Evolutionary conservation across 306 rosid genomes (phyloP).

Genomic region (Prunus campanulata): DNA sequence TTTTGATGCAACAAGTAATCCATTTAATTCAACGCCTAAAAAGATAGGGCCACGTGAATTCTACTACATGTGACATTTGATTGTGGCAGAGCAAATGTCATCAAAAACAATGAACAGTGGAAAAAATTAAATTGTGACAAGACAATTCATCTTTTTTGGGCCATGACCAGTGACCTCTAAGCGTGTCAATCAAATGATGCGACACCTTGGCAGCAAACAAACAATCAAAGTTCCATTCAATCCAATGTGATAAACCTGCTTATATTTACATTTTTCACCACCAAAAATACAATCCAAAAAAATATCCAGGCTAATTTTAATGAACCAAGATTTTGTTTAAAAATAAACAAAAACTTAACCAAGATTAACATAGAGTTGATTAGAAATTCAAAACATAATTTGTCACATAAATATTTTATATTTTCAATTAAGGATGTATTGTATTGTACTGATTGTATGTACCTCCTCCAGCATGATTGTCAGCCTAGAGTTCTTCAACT

Average conservation of each 20-base stretch:
- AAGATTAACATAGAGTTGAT: no score
- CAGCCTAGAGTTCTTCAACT: conserved; percentile 20
- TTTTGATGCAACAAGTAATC: no score
- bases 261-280: not conserved
- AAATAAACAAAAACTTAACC: no score
- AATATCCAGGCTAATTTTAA: not conserved
- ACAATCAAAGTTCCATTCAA: conserved; percentile 13
- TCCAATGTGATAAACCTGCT: not conserved
- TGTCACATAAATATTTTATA: no score
- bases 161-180: not conserved
- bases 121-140: conserved; percentile 18
- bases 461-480: conserved; percentile 33
- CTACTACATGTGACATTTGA: no score
- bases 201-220: conserved; percentile 22
- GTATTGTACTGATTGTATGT: not conserved
- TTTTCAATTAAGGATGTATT: no score
- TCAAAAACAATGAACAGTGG: not conserved
- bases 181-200: conserved; percentile 20
- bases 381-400: no score
- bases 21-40: no score
- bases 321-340: no score
- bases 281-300: not conserved
- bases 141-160: conserved; percentile 23
- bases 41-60: no score
- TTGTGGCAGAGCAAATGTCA: not conserved